Conservation (phyloP, 2,329 filamentous ascomycete genomes). For the Capronia americana region DNA sequence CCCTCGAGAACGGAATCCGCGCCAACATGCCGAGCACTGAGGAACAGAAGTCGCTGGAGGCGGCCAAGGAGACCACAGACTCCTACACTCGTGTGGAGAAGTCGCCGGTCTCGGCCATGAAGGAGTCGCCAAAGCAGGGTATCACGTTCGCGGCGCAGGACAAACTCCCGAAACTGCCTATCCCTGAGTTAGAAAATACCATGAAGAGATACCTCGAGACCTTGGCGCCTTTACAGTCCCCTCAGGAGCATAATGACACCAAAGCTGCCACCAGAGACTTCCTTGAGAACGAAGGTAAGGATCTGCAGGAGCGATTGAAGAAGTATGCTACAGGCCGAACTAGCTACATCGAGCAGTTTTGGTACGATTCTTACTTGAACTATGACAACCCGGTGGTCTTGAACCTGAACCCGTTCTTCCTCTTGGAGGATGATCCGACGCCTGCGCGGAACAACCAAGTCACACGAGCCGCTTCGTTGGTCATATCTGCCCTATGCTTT, state of each 20-base stretch:
- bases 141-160: constrained; percentile 92
- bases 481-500: constrained; percentile 88
- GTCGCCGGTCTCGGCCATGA: constrained; percentile 56
- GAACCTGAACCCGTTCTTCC: constrained; percentile 96
- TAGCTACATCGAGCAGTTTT: constrained; percentile 99
- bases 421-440: constrained; percentile 95
- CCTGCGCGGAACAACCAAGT: constrained; percentile 96
- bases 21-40: constrained; percentile 41
- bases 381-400: constrained; percentile 97
- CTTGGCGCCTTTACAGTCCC: constrained; percentile 78
- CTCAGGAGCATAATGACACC: constrained; percentile 83
- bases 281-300: constrained; percentile 77
- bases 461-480: constrained; percentile 88
- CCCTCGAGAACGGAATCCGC: constrained; percentile 61
- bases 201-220: constrained; percentile 80
- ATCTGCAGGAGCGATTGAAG: constrained; percentile 86
- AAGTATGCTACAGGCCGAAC: constrained; percentile 88
- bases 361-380: constrained; percentile 99
- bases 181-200: constrained; percentile 82
- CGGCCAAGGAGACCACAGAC: constrained; percentile 37
- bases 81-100: constrained; percentile 55
- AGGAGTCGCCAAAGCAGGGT: constrained; percentile 63
- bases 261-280: constrained; percentile 82
- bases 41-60: constrained; percentile 39
- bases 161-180: constrained; percentile 86